These are phyloP conservation scores for Pleurozium schreberi DNA, from an alignment of 225 moss, liverwort and hornwort genomes.

Conservation along the genomic window DNA sequence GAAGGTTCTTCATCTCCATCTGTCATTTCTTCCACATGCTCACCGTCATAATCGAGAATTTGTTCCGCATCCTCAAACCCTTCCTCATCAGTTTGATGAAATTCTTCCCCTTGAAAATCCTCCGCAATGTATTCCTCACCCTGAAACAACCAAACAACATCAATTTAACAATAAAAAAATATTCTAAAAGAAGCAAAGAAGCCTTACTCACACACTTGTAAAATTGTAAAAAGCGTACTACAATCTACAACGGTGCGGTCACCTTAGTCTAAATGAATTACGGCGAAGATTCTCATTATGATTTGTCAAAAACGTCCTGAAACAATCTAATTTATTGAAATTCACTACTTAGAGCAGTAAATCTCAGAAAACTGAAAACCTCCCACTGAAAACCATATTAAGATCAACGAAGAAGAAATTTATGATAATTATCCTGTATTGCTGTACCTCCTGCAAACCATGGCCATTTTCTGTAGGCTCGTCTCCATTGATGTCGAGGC, in stretches of 20 bases:
- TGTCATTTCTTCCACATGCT: constrained; percentile 26
- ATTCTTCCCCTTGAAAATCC: constrained; percentile 8
- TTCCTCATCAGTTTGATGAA: constrained; percentile 7
- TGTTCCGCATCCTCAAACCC: constrained; percentile 15
- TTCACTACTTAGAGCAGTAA: background rate
- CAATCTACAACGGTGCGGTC: background rate
- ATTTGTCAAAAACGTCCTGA: background rate
- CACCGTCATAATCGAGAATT: constrained; percentile 32
- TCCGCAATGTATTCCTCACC: constrained; percentile 28
- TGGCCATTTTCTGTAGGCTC: constrained; percentile 58
- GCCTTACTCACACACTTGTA: background rate
- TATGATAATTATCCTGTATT: background rate
- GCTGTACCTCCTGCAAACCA: constrained; percentile 14
- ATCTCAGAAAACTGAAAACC: background rate
- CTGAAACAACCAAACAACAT: constrained; percentile 9
- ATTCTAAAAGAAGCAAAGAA: background rate
- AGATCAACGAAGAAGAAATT: background rate
- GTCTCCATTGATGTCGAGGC: constrained; percentile 27
- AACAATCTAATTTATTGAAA: background rate
- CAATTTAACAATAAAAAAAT: background rate
- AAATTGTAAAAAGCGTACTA: background rate
- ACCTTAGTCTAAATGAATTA: background rate
- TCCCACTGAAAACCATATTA: background rate
- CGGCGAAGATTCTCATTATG: no score
- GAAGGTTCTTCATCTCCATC: constrained; percentile 11